Evolutionary conservation across 1,139 yeast species (phyloP).

Genomic region (Suhomyces chickasaworum): DNA sequence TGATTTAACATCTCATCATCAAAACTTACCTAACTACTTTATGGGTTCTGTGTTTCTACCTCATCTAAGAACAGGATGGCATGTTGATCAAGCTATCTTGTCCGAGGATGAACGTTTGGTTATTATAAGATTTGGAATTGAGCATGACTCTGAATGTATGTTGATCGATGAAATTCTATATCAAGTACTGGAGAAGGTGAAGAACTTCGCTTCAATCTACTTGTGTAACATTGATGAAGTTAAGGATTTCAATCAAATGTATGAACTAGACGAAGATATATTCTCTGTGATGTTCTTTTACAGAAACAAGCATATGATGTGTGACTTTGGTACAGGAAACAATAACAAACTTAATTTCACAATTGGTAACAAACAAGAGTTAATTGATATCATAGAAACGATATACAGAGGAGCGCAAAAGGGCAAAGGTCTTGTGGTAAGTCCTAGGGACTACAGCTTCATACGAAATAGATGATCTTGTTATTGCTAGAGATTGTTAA

Average conservation of each 20-base stretch:
- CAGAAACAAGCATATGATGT: constrained; percentile 95
- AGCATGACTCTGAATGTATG: constrained; percentile 77
- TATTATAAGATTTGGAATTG: constrained; percentile 85
- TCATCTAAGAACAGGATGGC: constrained; percentile 86
- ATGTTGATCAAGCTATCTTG: constrained; percentile 92
- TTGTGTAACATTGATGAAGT: constrained; percentile 88
- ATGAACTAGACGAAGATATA: constrained; percentile 82
- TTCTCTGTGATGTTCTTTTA: constrained; percentile 92
- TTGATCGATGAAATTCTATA: constrained; percentile 84
- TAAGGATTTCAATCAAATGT: constrained; percentile 89
- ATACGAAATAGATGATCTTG: constrained; percentile 5
- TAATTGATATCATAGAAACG: constrained; percentile 89
- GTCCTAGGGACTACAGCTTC: constrained; percentile 68
- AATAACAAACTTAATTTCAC: constrained; percentile 87
- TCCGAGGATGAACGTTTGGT: constrained; percentile 86
- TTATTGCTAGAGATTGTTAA: neutral
- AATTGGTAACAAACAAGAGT: constrained; percentile 79
- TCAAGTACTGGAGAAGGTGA: constrained; percentile 77
- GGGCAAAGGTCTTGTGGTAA: constrained; percentile 88
- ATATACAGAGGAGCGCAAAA: constrained; percentile 88
- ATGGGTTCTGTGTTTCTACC: constrained; percentile 92
- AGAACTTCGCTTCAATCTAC: constrained; percentile 85
- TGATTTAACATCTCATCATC: neutral
- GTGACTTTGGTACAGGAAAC: constrained; percentile 98
- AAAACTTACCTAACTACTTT: neutral